Evolutionary conservation across 345 rosid genomes (phyloP).

Genomic region (Lepidium sativum): DNA sequence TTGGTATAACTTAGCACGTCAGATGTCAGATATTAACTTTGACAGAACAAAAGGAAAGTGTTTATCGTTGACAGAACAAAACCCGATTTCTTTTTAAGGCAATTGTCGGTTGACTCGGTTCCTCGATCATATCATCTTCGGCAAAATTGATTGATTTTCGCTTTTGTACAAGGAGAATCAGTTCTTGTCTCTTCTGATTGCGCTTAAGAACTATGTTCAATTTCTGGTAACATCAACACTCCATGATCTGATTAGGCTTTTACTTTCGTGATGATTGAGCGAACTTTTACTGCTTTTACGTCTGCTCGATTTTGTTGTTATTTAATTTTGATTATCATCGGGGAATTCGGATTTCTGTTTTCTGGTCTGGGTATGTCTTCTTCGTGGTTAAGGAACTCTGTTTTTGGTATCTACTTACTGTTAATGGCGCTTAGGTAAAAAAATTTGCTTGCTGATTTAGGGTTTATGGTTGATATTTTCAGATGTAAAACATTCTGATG

Average conservation of each 20-base stretch:
- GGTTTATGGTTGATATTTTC: not conserved
- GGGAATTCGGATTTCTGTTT: not conserved
- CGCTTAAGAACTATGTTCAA: slow-evolving; percentile 46
- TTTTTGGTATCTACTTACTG: not conserved
- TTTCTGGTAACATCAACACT: slow-evolving; percentile 50
- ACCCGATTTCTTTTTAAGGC: too few species aligned
- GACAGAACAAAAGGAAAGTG: too few species aligned
- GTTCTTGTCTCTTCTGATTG: too few species aligned
- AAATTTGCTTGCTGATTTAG: not conserved
- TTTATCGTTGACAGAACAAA: too few species aligned
- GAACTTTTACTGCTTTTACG: not conserved
- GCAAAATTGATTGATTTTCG: too few species aligned
- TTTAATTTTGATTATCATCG: not conserved
- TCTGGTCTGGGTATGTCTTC: not conserved
- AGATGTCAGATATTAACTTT: not conserved
- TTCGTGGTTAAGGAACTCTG: not conserved
- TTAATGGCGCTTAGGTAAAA: not conserved
- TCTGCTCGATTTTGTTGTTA: not conserved
- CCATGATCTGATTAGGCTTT: not conserved
- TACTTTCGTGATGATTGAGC: not conserved
- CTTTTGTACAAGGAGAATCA: too few species aligned
- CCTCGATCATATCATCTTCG: too few species aligned
- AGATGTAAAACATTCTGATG: not conserved
- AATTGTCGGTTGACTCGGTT: too few species aligned
- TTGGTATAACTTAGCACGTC: not conserved